These are phyloP conservation scores for Naumovozyma baii DNA, from an alignment of 805 yeast genomes.

Conservation along the genomic window DNA sequence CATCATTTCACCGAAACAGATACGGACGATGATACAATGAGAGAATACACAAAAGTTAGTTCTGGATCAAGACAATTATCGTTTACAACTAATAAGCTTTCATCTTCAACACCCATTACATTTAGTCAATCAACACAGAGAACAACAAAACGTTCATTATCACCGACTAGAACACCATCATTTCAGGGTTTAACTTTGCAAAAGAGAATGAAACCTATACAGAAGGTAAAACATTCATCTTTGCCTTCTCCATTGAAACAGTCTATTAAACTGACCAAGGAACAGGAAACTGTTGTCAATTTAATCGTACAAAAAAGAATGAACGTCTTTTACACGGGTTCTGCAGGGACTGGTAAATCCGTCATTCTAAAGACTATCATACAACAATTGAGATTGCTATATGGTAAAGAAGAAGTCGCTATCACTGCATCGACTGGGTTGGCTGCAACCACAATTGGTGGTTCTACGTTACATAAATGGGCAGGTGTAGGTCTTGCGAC, in stretches of 20 bases:
- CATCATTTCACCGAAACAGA: slow-evolving; percentile 3
- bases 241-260: background rate
- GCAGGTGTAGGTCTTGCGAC: slow-evolving; percentile 78
- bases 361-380: slow-evolving; percentile 59
- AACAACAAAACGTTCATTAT: slow-evolving; percentile 6
- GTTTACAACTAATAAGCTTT: slow-evolving; percentile 6
- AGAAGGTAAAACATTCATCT: background rate
- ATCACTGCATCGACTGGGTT: slow-evolving; percentile 94
- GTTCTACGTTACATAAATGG: slow-evolving; percentile 76
- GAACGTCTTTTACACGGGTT: slow-evolving; percentile 68
- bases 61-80: slow-evolving; percentile 13
- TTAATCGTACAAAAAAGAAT: slow-evolving; percentile 40
- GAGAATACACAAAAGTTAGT: slow-evolving; percentile 7
- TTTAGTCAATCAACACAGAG: slow-evolving; percentile 1
- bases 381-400: slow-evolving; percentile 35
- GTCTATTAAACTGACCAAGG: slow-evolving; percentile 29
- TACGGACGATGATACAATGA: slow-evolving; percentile 2
- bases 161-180: slow-evolving; percentile 3
- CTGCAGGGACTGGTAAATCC: slow-evolving; percentile 86
- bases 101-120: slow-evolving; percentile 1
- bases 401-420: slow-evolving; percentile 49
- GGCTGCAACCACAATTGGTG: slow-evolving; percentile 92
- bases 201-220: slow-evolving; percentile 14
- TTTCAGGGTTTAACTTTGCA: slow-evolving; percentile 15
- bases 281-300: slow-evolving; percentile 45